Conservation (phyloP, 108 stramenopile species). For the Pseudonitzschia multiseries region DNA sequence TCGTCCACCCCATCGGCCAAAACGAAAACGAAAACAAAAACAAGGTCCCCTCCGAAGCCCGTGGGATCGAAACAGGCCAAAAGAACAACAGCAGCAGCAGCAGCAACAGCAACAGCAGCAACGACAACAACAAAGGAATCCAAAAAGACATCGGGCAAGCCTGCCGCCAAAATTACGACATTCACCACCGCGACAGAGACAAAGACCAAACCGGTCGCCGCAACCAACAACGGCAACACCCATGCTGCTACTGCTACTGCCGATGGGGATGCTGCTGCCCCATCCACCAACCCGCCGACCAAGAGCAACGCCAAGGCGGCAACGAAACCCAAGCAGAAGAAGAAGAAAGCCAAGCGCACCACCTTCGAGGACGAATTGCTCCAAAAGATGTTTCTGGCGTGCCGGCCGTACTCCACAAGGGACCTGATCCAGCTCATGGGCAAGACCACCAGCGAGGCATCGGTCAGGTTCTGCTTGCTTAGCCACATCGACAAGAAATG, state of each 20-base stretch:
- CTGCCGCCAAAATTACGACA: not conserved
- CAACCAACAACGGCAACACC: no score
- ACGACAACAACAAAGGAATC: not conserved
- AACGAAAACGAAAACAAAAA: no score
- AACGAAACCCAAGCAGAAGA: not conserved
- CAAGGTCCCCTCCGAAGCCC: no score
- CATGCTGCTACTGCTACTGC: no score
- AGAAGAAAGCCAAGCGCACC: slow-evolving; percentile 47
- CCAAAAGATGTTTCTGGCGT: slow-evolving; percentile 58
- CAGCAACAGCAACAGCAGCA: no score
- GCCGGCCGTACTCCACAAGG: slow-evolving; percentile 72
- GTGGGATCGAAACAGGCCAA: no score
- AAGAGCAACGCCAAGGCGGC: not conserved
- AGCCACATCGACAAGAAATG: slow-evolving; percentile 66
- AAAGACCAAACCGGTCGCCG: not conserved
- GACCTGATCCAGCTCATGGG: slow-evolving; percentile 48
- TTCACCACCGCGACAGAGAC: not conserved
- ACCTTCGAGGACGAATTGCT: slow-evolving; percentile 77
- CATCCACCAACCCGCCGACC: slow-evolving; percentile 7
- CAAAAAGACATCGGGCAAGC: not conserved
- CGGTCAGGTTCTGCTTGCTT: slow-evolving; percentile 64
- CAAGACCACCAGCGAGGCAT: slow-evolving; percentile 56
- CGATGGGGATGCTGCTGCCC: not conserved
- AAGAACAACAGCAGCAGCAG: no score
- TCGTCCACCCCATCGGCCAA: no score